Evolutionary conservation across 495 filamentous ascomycete species (phyloP).

Genomic region (Thozetella sp.): DNA sequence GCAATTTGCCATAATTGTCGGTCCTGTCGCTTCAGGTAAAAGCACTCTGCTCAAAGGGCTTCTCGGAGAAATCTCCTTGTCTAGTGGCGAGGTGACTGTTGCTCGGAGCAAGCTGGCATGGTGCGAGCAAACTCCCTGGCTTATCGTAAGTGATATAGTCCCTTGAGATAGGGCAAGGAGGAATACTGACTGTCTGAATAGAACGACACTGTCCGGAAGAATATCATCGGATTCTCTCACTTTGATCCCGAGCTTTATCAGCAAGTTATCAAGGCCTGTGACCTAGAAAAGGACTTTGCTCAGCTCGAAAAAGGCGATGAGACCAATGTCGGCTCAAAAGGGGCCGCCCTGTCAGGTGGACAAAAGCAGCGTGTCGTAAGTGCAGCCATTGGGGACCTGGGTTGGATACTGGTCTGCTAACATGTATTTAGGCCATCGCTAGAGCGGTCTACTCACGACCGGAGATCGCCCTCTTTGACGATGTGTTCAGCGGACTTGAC

Average conservation of each 20-base stretch:
- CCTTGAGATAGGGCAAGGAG: not conserved
- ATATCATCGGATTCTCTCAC: conserved; percentile 49
- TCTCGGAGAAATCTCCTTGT: conserved; percentile 45
- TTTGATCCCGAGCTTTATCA: conserved; percentile 56
- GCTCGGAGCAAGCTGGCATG: conserved; percentile 10
- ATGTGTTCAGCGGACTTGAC: conserved; percentile 29
- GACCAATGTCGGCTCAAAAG: conserved; percentile 58
- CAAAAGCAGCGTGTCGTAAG: conserved; percentile 57
- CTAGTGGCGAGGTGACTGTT: conserved; percentile 18
- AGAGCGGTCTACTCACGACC: conserved; percentile 23
- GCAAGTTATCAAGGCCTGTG: conserved; percentile 54
- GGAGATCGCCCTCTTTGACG: conserved; percentile 24
- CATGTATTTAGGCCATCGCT: conserved; percentile 23
- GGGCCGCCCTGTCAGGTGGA: conserved; percentile 57
- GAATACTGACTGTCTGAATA: not conserved
- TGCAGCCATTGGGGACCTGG: not conserved
- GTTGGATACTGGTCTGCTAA: not conserved
- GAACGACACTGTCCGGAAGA: conserved; percentile 56
- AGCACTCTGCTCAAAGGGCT: conserved; percentile 47
- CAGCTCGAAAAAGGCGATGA: conserved; percentile 53
- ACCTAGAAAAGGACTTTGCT: conserved; percentile 50
- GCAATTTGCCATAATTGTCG: conserved; percentile 41
- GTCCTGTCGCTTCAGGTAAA: conserved; percentile 51
- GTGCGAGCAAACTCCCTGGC: conserved; percentile 45
- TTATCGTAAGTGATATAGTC: conserved; percentile 26